Evolutionary conservation across 257 asterid genomes (phyloP).

Genomic region (Apocynum venetum): DNA sequence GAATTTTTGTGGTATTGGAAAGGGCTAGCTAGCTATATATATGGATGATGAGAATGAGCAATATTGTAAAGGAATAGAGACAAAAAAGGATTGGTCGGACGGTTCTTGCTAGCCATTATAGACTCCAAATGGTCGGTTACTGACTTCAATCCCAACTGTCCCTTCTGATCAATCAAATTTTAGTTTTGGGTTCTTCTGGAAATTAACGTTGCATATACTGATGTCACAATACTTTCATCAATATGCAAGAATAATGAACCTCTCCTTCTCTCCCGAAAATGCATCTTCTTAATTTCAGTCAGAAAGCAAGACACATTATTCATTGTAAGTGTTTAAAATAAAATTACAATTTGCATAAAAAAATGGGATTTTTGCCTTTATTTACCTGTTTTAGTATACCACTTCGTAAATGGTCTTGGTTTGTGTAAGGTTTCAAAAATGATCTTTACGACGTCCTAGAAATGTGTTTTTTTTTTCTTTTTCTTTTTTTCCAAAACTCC

Average conservation of each 20-base stretch:
- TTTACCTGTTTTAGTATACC: no score
- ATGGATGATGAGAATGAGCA: background rate
- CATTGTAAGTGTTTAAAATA: background rate
- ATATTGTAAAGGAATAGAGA: slow-evolving; percentile 5
- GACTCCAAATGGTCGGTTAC: slow-evolving; percentile 24
- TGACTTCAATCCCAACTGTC: background rate
- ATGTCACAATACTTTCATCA: background rate
- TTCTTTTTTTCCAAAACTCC: no score
- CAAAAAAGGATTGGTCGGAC: slow-evolving; percentile 32
- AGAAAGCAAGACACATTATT: no score
- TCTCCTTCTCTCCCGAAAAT: background rate
- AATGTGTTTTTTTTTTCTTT: no score
- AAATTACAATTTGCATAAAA: no score
- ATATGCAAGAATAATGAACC: background rate
- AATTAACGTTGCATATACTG: background rate
- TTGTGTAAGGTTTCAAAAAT: no score
- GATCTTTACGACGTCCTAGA: no score
- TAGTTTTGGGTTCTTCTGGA: background rate
- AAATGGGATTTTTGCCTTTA: no score
- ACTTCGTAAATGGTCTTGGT: no score
- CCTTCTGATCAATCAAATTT: background rate
- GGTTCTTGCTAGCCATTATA: slow-evolving; percentile 12
- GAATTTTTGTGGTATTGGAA: slow-evolving; percentile 6
- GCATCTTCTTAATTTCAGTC: no score
- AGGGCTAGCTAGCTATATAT: slow-evolving; percentile 1